phyloP scores from a whole-genome alignment of 257 asterid genomes.

The Knoxia roxburghii region DNA sequence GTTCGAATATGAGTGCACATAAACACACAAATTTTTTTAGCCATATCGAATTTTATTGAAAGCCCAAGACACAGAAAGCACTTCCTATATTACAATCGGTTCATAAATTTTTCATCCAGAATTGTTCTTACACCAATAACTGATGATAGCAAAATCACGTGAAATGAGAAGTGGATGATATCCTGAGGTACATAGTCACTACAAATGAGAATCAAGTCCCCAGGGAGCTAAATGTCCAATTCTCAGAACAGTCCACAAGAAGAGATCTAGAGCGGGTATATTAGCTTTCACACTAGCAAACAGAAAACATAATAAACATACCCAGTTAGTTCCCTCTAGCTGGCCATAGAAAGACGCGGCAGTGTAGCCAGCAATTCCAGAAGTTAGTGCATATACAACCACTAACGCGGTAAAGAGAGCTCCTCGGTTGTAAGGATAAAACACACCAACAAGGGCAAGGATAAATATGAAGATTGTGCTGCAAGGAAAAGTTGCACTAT shows the following conservation, averaged over 20 bases:
- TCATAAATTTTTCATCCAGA: not conserved
- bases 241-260: not conserved
- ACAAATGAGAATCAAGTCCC: no score
- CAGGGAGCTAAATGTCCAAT: not conserved
- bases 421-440: conserved; percentile 45
- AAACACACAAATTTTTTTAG: not conserved
- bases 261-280: no score
- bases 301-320: conserved; percentile 6
- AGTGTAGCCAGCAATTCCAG: conserved; percentile 40
- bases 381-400: conserved; percentile 36
- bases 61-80: not conserved
- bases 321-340: conserved; percentile 41
- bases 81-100: not conserved
- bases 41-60: not conserved
- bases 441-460: conserved; percentile 40
- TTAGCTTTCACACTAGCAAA: no score
- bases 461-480: conserved; percentile 34
- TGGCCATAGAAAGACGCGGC: conserved; percentile 38
- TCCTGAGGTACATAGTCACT: no score
- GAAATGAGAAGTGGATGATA: not conserved
- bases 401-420: conserved; percentile 39
- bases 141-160: not conserved
- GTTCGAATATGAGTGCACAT: not conserved
- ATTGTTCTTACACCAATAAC: not conserved
- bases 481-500: conserved; percentile 6